Conservation (phyloP, 2,329 filamentous ascomycete species). For the Fonsecaea erecta region DNA sequence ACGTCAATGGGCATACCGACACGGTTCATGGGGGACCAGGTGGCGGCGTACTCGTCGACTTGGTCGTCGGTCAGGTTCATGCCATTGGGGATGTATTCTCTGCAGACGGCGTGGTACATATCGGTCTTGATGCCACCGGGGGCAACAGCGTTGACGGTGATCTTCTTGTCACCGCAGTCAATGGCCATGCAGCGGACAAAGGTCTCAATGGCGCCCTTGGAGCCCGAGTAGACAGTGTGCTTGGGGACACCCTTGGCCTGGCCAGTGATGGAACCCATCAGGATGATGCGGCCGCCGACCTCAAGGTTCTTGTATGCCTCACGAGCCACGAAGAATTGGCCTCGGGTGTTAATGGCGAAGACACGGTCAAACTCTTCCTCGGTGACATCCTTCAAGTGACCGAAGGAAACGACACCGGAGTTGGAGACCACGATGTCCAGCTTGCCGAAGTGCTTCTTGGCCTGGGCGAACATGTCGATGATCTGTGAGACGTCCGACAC, state of each 20-base stretch:
- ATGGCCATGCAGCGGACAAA: constrained; percentile 76
- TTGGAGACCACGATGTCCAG: constrained; percentile 67
- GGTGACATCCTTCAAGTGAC: constrained; percentile 69
- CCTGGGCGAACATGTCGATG: constrained; percentile 65
- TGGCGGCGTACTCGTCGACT: constrained; percentile 42
- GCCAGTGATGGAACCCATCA: constrained; percentile 72
- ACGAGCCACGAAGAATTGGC: constrained; percentile 79
- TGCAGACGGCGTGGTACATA: constrained; percentile 61
- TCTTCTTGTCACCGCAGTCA: constrained; percentile 69
- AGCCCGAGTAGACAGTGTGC: constrained; percentile 74
- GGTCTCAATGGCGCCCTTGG: constrained; percentile 76
- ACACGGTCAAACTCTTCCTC: constrained; percentile 74
- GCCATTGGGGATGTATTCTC: constrained; percentile 50
- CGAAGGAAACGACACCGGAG: constrained; percentile 67
- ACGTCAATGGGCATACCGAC: constrained; percentile 64
- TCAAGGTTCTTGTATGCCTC: constrained; percentile 73
- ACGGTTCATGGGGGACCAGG: constrained; percentile 58
- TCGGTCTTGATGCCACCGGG: constrained; percentile 71
- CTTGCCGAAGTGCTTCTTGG: constrained; percentile 66
- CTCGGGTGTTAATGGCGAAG: constrained; percentile 69
- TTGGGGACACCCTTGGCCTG: constrained; percentile 70
- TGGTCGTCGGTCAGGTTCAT: constrained; percentile 39
- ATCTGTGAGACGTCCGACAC: constrained; percentile 68
- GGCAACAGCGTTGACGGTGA: constrained; percentile 70
- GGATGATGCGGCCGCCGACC: constrained; percentile 71